Base-by-base conservation (phyloP, 768 basidiomycete genomes). In the Trametes cinnabarina region DNA sequence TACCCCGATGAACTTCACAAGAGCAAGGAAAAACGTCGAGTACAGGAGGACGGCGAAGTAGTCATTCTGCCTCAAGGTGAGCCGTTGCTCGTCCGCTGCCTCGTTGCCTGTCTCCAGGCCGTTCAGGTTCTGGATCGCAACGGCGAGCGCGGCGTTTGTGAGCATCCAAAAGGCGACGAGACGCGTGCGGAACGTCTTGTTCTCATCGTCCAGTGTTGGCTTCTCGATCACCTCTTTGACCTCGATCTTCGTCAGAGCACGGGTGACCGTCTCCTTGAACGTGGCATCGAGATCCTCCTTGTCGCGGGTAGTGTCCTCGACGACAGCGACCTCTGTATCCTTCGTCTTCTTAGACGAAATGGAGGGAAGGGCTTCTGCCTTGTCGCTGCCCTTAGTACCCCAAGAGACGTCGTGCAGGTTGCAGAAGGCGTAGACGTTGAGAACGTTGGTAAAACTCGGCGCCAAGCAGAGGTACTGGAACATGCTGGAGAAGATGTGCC, bases 401-500 rank as follows among this genome's bases (percentile, higher is more conserved):
- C 94, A 95, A 14, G 88, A 91, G 19, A 92, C 90, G 72, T 94
- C 94, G 70, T 93, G 93, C 73, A 97, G 76, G 74, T 97, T 97
- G 75, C 94, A 97, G 79, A 98, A 98, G 0, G 95, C 94, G 70
- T 98, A 98, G 35, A 95, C 91, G 73, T 96, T 96, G 65, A 96
- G 82, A 43, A 98, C 88, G 70, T 97, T 98, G 34, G 88, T 94
- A 76, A 96, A 96, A 65, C 89, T 92, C 1, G 92, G 92, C 11
- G 96, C 96, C 56, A 98, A 73, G 66, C 86, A 87, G 48, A 96
- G 76, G 69, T 95, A 96, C 70, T 95, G 95, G 65, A 88, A 76
- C 80, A 97, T 94, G 65, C 92, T 94, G 23, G 92, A 91, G 73
- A 95, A 87, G 86, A 98, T 89, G 73, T 98, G 95, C 95, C 95